A percentile compares a stretch with the other conserved stretches of the same genome.
These are phyloP conservation scores for Viola odorata DNA, from an alignment of 345 rosid genomes.

Conservation along the genomic window DNA sequence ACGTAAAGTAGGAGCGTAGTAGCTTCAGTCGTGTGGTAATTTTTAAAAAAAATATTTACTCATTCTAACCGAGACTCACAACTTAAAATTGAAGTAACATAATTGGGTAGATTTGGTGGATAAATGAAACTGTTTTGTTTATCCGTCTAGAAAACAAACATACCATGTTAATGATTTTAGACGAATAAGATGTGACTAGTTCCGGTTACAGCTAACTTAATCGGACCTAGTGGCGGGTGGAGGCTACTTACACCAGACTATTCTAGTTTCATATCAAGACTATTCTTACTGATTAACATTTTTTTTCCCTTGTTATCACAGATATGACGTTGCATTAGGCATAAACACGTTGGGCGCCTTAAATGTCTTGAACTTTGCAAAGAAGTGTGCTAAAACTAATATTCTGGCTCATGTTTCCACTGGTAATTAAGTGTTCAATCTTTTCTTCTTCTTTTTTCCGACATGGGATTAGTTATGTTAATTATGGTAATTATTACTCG, in stretches of 20 bases:
- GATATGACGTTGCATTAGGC: constrained; percentile 57
- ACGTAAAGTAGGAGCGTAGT: too few species aligned
- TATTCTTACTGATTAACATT: not conserved
- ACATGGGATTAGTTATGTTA: not conserved
- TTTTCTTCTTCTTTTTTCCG: not conserved
- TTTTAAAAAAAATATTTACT: too few species aligned
- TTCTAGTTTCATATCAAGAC: constrained; percentile 6
- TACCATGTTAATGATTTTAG: too few species aligned
- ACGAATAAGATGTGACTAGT: not conserved
- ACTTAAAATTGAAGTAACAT: too few species aligned
- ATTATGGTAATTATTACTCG: not conserved
- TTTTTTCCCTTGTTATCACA: constrained; percentile 8
- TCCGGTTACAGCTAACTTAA: too few species aligned
- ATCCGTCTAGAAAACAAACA: too few species aligned
- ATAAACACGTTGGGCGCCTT: constrained; percentile 48
- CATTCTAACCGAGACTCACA: too few species aligned
- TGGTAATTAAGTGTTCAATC: constrained; percentile 25
- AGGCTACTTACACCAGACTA: too few species aligned
- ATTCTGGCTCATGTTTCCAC: constrained; percentile 60
- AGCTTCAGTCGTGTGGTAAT: too few species aligned
- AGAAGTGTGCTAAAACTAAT: constrained; percentile 32
- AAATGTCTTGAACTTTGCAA: constrained; percentile 38
- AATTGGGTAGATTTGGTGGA: too few species aligned
- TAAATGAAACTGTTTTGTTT: too few species aligned
- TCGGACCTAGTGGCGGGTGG: too few species aligned